These are phyloP conservation scores for Adansonia madagascariensis DNA, from an alignment of 441 rosid species.

Conservation along the genomic window DNA sequence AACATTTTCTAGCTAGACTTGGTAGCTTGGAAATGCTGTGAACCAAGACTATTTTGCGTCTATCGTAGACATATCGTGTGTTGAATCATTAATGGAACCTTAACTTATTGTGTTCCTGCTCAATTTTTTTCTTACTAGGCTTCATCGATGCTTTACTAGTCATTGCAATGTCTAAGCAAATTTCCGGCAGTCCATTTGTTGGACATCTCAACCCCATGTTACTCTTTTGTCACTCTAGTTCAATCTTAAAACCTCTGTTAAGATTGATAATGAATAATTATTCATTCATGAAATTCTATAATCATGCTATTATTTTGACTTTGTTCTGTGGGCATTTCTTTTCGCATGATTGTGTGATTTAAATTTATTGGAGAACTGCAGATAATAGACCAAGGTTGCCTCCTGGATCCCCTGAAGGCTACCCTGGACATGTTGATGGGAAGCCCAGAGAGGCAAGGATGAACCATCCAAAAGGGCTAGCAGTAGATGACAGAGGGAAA, in stretches of 20 bases:
- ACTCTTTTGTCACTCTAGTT: not conserved
- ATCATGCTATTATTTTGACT: conserved; percentile 5
- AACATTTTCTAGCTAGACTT: not conserved
- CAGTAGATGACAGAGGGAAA: conserved; percentile 85
- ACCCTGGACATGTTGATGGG: conserved; percentile 88
- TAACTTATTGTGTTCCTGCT: not conserved
- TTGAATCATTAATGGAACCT: not conserved
- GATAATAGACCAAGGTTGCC: conserved; percentile 88
- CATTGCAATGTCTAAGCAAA: not conserved
- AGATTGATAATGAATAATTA: not conserved
- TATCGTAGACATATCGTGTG: not conserved
- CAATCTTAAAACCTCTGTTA: not conserved
- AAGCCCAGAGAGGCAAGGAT: conserved; percentile 74
- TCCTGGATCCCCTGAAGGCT: conserved; percentile 89
- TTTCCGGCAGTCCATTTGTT: not conserved
- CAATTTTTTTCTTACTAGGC: not conserved
- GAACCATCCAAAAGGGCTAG: conserved; percentile 85
- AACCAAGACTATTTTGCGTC: not conserved
- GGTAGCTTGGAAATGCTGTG: conserved; percentile 7
- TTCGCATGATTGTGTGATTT: not conserved
- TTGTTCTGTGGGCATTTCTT: not conserved
- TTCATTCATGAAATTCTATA: not conserved
- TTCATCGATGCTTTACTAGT: not conserved
- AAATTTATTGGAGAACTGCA: conserved; percentile 44
- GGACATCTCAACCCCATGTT: not conserved